These are phyloP conservation scores for Boletus rufocinnamomeus DNA, from an alignment of 768 basidiomycete genomes.

Conservation along the genomic window DNA sequence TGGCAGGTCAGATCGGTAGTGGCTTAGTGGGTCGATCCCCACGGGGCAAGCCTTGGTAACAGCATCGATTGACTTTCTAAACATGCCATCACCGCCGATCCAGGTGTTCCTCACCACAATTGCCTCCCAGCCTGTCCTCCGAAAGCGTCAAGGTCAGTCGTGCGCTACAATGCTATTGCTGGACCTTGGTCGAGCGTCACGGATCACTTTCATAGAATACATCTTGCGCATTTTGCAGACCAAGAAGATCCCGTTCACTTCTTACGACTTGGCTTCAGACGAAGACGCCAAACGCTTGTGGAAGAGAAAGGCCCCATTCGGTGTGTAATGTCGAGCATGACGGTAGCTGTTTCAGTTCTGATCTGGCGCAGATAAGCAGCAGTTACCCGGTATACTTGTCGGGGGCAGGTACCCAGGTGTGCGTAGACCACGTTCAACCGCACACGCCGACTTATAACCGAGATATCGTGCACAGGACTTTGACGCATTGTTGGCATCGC, in stretches of 20 bases:
- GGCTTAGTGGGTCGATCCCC: background rate
- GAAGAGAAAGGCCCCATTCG: slow-evolving; percentile 76
- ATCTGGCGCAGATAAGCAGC: slow-evolving; percentile 65
- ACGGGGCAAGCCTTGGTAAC: background rate
- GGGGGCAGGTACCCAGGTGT: slow-evolving; percentile 79
- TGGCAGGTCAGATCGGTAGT: background rate
- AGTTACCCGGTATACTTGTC: slow-evolving; percentile 80
- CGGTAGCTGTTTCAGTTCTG: background rate
- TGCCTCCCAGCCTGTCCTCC: slow-evolving; percentile 72
- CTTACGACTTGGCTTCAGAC: slow-evolving; percentile 85
- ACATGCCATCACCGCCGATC: slow-evolving; percentile 82
- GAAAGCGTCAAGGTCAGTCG: slow-evolving; percentile 72
- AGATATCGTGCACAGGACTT: slow-evolving; percentile 51
- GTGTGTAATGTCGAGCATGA: slow-evolving; percentile 36
- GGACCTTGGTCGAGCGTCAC: background rate
- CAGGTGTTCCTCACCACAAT: slow-evolving; percentile 85
- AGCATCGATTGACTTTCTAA: slow-evolving; percentile 11
- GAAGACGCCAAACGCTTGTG: slow-evolving; percentile 77
- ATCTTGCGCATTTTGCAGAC: slow-evolving; percentile 79
- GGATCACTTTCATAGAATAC: slow-evolving; percentile 54
- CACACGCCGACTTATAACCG: slow-evolving; percentile 6
- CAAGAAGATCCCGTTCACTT: slow-evolving; percentile 80
- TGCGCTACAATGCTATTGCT: background rate
- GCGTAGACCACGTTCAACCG: slow-evolving; percentile 33
- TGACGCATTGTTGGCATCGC: slow-evolving; percentile 63